These are phyloP conservation scores for Scedosporium apiospermum DNA, from an alignment of 2,329 filamentous ascomycete genomes.

Conservation along the genomic window DNA sequence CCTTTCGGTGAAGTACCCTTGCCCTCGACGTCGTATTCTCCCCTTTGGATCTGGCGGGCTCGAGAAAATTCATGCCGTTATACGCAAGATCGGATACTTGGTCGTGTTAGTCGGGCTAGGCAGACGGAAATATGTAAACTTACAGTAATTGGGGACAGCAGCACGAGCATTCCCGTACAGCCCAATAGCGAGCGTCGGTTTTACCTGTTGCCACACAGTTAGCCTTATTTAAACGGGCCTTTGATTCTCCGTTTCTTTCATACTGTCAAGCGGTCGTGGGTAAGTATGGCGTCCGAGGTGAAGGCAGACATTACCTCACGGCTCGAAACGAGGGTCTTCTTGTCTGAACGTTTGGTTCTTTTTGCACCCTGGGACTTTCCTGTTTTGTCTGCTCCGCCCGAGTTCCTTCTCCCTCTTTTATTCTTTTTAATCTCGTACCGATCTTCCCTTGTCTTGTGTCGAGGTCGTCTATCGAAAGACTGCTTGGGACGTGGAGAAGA, in stretches of 20 bases:
- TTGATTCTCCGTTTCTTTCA: background rate
- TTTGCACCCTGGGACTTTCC: constrained; percentile 13
- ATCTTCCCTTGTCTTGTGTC: constrained; percentile 46
- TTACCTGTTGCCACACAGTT: constrained; percentile 16
- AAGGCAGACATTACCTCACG: constrained; percentile 47
- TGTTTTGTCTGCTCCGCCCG: background rate
- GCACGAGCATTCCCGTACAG: constrained; percentile 23
- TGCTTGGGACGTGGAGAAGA: constrained; percentile 8
- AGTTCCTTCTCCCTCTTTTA: constrained; percentile 6
- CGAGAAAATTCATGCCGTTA: constrained; percentile 39
- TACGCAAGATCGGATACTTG: constrained; percentile 44
- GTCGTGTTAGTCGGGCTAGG: constrained; percentile 10
- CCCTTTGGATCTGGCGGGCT: constrained; percentile 13
- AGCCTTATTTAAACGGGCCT: background rate
- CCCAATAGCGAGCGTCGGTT: constrained; percentile 21
- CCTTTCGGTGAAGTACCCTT: background rate
- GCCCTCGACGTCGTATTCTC: background rate
- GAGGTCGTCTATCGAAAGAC: constrained; percentile 37
- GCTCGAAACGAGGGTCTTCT: constrained; percentile 22
- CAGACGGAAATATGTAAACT: constrained; percentile 4
- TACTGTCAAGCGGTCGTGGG: constrained; percentile 21
- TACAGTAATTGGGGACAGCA: constrained; percentile 13
- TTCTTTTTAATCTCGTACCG: constrained; percentile 39
- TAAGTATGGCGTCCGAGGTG: constrained; percentile 40
- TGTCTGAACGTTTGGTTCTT: constrained; percentile 15